phyloP scores from a whole-genome alignment of 2,329 filamentous ascomycete species.

The Ophiognomonia clavigignenti-juglandacearum region DNA sequence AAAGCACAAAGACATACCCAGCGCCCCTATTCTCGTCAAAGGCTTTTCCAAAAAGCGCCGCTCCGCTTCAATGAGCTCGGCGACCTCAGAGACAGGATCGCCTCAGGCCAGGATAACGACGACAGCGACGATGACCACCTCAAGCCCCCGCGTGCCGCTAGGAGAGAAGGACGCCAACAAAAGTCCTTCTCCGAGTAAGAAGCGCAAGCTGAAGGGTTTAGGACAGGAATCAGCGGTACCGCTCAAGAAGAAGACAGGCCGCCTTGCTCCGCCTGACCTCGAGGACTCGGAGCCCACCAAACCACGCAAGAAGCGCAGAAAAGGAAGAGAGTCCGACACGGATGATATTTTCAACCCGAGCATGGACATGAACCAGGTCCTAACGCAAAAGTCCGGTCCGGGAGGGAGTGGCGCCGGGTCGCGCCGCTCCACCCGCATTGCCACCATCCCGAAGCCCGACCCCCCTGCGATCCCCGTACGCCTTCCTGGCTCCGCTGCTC shows the following conservation, averaged over 20 bases:
- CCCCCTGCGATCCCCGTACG: conserved; percentile 28
- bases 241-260: conserved; percentile 16
- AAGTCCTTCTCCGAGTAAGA: conserved; percentile 34
- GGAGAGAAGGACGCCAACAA: conserved; percentile 30
- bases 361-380: conserved; percentile 14
- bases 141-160: conserved; percentile 25
- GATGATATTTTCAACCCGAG: conserved; percentile 22
- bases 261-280: conserved; percentile 22
- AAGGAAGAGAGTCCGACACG: conserved; percentile 22
- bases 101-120: conserved; percentile 19
- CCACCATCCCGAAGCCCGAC: conserved; percentile 20
- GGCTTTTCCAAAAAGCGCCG: conserved; percentile 20
- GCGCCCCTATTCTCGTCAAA: not conserved
- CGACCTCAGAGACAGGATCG: conserved; percentile 25
- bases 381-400: conserved; percentile 5
- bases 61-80: conserved; percentile 23
- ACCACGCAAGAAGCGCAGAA: conserved; percentile 26
- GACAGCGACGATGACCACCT: conserved; percentile 8
- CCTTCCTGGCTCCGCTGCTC: conserved; percentile 24
- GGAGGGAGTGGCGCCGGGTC: not conserved
- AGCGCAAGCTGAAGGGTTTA: conserved; percentile 27
- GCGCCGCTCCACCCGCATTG: conserved; percentile 13
- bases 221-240: conserved; percentile 4
- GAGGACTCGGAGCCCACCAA: conserved; percentile 22
- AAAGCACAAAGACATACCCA: not conserved